A percentile compares a stretch with the other conserved stretches of the same genome.
Conservation (phyloP, 2,329 filamentous ascomycete species). For the Sarocladium oryzae region DNA sequence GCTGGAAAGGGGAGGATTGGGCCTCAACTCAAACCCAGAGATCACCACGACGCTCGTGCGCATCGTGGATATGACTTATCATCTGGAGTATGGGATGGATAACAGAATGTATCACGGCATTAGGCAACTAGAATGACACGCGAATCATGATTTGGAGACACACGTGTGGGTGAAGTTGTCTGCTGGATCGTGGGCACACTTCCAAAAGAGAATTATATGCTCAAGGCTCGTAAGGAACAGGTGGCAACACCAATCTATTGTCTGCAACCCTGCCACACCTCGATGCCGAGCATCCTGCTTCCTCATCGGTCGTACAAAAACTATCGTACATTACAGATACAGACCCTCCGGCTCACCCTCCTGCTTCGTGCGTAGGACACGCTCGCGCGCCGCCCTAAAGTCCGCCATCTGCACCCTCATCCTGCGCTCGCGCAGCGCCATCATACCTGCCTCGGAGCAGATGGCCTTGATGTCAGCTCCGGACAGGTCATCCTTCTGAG, state of each 20-base stretch:
- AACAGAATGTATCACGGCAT: neutral
- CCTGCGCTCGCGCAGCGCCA: conserved; percentile 87
- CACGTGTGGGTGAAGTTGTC: too few relatives aligned
- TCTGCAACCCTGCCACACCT: neutral
- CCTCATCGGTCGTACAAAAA: neutral
- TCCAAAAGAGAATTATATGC: too few relatives aligned
- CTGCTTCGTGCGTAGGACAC: conserved; percentile 95
- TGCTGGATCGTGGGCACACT: too few relatives aligned
- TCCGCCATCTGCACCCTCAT: conserved; percentile 99
- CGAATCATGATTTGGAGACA: neutral
- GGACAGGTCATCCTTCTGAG: conserved; percentile 93
- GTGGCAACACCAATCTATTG: conserved; percentile 5
- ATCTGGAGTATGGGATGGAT: neutral
- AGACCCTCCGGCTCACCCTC: conserved; percentile 97
- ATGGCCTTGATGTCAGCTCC: conserved; percentile 99
- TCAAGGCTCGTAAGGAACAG: neutral
- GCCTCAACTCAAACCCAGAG: neutral
- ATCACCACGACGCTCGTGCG: too few relatives aligned
- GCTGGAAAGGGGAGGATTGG: neutral
- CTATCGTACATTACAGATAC: conserved; percentile 69
- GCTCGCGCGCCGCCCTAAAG: conserved; percentile 86
- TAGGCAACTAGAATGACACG: too few relatives aligned
- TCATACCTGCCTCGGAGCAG: conserved; percentile 90
- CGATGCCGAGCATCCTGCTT: neutral
- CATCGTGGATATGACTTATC: too few relatives aligned